Percentiles rank a stretch among this genome's conserved stretches.
phyloP scores from a whole-genome alignment of 345 rosid species.

The Eucalyptus regnans region DNA sequence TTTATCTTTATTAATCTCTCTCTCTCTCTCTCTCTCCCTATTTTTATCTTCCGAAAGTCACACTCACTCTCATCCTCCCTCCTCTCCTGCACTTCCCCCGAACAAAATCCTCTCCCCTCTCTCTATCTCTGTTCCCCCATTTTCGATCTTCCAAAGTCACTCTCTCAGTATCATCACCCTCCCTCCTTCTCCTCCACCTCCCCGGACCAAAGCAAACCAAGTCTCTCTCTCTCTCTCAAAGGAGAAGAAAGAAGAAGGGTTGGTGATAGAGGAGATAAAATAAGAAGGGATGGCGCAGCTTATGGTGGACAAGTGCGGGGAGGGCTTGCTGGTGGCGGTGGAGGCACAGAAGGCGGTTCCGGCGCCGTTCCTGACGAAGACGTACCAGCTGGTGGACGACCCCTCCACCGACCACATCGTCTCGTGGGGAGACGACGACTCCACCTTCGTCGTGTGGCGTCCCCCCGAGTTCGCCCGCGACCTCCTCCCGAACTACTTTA shows the following conservation, averaged over 20 bases:
- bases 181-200: not conserved
- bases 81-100: not conserved
- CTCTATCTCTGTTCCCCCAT: not conserved
- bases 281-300: conserved; percentile 29
- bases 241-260: not conserved
- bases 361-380: conserved; percentile 91
- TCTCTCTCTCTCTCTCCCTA: not conserved
- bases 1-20: not conserved
- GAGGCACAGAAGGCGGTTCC: conserved; percentile 89
- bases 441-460: conserved; percentile 92
- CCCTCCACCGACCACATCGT: conserved; percentile 82
- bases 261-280: not conserved
- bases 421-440: conserved; percentile 94
- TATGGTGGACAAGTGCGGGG: conserved; percentile 44
- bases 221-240: not conserved
- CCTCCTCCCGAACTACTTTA: conserved; percentile 95
- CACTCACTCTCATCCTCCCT: not conserved
- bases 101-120: not conserved
- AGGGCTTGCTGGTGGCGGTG: conserved; percentile 64
- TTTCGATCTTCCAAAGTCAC: not conserved
- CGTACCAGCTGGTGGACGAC: conserved; percentile 93
- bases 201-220: not conserved
- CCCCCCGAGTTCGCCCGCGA: conserved; percentile 98
- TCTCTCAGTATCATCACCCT: not conserved
- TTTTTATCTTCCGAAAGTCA: not conserved